Percentiles rank a stretch among this genome's conserved stretches.
Conservation (phyloP, 2,329 filamentous ascomycete genomes). For the Ophiostoma perfectum region DNA sequence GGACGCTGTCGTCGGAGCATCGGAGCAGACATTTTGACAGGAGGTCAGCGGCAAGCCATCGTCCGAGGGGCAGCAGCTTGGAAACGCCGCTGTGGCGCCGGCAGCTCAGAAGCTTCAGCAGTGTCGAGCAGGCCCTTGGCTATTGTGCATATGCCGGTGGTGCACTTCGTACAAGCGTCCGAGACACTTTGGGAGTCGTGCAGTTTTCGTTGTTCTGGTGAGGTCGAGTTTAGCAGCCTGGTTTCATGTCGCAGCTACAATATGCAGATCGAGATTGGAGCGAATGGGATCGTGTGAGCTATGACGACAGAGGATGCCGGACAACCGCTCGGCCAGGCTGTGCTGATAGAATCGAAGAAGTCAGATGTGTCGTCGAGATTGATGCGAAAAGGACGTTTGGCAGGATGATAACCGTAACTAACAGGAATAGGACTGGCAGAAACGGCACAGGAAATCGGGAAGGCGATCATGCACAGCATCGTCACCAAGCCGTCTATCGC, state of each 20-base stretch:
- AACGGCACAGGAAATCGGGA: neutral
- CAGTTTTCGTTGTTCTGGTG: neutral
- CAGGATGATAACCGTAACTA: neutral
- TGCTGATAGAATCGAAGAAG: neutral
- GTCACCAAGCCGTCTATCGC: slow-evolving; percentile 12
- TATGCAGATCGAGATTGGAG: neutral
- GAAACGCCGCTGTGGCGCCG: neutral
- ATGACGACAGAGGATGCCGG: neutral
- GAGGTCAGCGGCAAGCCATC: slow-evolving; percentile 10
- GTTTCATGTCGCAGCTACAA: neutral
- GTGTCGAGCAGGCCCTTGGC: neutral
- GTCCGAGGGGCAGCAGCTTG: neutral
- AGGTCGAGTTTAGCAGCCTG: neutral
- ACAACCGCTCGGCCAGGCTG: neutral
- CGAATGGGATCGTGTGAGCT: neutral
- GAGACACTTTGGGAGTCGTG: neutral
- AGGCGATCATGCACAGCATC: neutral
- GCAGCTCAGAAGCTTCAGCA: neutral
- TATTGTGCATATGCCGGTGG: neutral
- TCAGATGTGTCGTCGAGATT: neutral
- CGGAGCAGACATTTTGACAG: slow-evolving; percentile 19
- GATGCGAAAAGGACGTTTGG: neutral
- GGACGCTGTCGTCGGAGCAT: slow-evolving; percentile 31
- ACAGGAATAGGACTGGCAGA: neutral
- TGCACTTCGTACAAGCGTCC: too few species aligned